A percentile compares a stretch with the other conserved stretches of the same genome.
Conservation (phyloP, 306 rosid genomes). For the Luffa acutangula region DNA sequence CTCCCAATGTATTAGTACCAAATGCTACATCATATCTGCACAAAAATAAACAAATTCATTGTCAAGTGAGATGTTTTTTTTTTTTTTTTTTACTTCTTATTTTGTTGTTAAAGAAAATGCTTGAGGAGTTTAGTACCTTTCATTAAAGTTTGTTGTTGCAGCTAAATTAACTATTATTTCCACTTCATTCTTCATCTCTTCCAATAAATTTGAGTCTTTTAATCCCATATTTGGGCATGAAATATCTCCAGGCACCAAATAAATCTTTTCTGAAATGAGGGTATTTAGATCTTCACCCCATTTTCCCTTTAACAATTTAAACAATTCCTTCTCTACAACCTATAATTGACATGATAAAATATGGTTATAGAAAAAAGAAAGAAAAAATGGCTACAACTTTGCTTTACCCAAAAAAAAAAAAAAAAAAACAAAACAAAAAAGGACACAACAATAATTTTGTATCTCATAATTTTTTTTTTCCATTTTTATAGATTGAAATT, state of each 20-base stretch:
- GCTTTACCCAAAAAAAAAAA: too few relatives aligned
- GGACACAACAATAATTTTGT: too few relatives aligned
- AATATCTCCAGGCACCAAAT: constrained; percentile 58
- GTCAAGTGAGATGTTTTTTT: too few relatives aligned
- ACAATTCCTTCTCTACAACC: constrained; percentile 62
- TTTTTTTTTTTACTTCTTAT: too few relatives aligned
- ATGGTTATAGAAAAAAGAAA: too few relatives aligned
- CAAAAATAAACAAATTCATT: neutral
- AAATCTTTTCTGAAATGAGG: constrained; percentile 39
- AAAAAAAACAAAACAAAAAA: too few relatives aligned
- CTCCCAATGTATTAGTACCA: constrained; percentile 53
- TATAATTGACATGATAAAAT: neutral
- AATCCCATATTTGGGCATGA: constrained; percentile 34
- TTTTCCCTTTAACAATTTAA: constrained; percentile 41
- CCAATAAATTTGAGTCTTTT: constrained; percentile 31
- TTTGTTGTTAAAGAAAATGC: too few relatives aligned
- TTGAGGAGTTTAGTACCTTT: constrained; percentile 29
- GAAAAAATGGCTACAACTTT: too few relatives aligned
- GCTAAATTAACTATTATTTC: constrained; percentile 63
- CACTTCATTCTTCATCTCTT: constrained; percentile 30
- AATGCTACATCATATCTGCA: constrained; percentile 59
- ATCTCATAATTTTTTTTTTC: too few relatives aligned
- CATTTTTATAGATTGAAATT: too few relatives aligned
- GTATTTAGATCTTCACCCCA: constrained; percentile 36
- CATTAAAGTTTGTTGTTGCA: constrained; percentile 73